These are phyloP conservation scores for Rhazya stricta DNA, from an alignment of 257 asterid species.

Conservation along the genomic window DNA sequence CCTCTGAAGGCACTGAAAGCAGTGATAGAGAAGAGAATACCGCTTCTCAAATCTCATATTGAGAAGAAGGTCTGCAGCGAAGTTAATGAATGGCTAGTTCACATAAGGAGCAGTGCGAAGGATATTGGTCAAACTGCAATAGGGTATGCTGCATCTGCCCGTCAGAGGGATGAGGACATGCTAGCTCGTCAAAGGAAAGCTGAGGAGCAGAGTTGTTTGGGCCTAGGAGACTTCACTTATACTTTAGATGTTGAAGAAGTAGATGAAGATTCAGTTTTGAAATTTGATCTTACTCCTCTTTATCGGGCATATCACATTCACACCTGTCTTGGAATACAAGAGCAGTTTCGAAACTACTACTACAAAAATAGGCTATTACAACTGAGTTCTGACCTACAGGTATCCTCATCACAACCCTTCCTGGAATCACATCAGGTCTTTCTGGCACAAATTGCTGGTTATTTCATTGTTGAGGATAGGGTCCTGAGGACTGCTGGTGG, in stretches of 20 bases:
- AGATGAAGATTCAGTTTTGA: slow-evolving; percentile 62
- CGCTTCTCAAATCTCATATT: slow-evolving; percentile 61
- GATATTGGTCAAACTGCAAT: slow-evolving; percentile 86
- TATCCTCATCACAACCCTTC: slow-evolving; percentile 65
- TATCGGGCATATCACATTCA: slow-evolving; percentile 88
- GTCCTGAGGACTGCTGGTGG: slow-evolving; percentile 88
- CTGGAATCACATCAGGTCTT: slow-evolving; percentile 70
- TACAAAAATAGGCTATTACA: slow-evolving; percentile 69
- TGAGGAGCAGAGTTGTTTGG: slow-evolving; percentile 78
- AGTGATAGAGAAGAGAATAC: slow-evolving; percentile 60
- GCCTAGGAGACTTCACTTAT: slow-evolving; percentile 71
- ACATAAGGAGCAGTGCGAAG: slow-evolving; percentile 73
- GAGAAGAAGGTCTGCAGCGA: slow-evolving; percentile 73
- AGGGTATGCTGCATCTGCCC: slow-evolving; percentile 74
- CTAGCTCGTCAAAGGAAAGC: slow-evolving; percentile 88
- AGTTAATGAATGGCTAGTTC: slow-evolving; percentile 90
- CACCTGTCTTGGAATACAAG: slow-evolving; percentile 65
- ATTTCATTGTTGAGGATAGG: slow-evolving; percentile 83
- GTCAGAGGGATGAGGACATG: slow-evolving; percentile 94
- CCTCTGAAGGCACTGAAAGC: slow-evolving; percentile 57
- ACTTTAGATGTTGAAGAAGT: slow-evolving; percentile 82
- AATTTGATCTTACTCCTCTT: slow-evolving; percentile 88
- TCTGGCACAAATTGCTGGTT: slow-evolving; percentile 80
- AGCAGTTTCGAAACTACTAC: slow-evolving; percentile 73
- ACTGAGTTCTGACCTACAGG: slow-evolving; percentile 79